Evolutionary conservation across 345 rosid species (phyloP).

Genomic region (Cardiospermum halicacabum): DNA sequence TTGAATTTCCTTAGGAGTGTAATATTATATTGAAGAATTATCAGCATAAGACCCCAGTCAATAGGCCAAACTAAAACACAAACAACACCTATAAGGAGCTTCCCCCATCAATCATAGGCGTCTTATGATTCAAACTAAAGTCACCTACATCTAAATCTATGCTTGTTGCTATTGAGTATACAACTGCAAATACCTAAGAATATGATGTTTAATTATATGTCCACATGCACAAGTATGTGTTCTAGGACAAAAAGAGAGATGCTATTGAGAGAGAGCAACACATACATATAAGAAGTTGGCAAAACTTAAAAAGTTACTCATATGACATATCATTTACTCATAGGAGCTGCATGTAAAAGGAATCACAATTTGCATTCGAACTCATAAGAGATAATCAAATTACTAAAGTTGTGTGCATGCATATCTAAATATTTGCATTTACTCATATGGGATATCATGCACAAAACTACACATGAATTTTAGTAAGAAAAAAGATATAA

Average conservation of each 20-base stretch:
- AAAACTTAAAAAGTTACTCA: not conserved
- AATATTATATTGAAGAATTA: too few relatives aligned
- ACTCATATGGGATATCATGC: too few relatives aligned
- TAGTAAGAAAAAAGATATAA: not conserved
- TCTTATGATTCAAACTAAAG: too few relatives aligned
- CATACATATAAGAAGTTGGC: not conserved
- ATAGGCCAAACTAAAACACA: not conserved
- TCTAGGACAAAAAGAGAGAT: not conserved
- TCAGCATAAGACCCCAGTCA: not conserved
- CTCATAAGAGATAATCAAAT: not conserved
- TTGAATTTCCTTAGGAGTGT: not conserved
- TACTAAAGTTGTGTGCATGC: not conserved
- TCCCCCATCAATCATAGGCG: too few relatives aligned
- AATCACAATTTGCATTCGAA: conserved; percentile 5
- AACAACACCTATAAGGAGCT: too few relatives aligned
- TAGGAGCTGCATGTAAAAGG: conserved; percentile 38
- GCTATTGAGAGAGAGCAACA: not conserved
- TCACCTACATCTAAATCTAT: too few relatives aligned
- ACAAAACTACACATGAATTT: not conserved
- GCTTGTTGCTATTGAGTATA: too few relatives aligned
- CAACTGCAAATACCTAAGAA: not conserved
- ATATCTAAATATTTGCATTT: not conserved
- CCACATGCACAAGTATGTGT: not conserved
- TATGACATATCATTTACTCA: conserved; percentile 43
- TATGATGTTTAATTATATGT: not conserved